Evolutionary conservation across 2,329 filamentous ascomycete genomes (phyloP), one percentile per base, ranked within the genome.

Genomic region (Diaporthe vaccinii): DNA sequence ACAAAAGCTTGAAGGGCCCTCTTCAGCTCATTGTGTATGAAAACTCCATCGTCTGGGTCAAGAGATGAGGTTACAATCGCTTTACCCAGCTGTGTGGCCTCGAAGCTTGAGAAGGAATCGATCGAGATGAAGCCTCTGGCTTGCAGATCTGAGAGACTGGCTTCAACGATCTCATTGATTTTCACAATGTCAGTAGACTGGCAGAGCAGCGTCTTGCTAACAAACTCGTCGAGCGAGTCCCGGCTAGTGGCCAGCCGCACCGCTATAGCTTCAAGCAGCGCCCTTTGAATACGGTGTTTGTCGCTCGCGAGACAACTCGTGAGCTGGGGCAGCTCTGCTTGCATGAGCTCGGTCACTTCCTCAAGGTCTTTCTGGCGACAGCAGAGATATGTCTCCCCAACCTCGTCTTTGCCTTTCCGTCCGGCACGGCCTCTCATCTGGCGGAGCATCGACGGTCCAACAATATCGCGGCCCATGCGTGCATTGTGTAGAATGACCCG

Each of bases 401-500:
- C 85, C 69, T 94, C 92, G 73, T 94, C 93, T 80, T 95, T 95
- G 67, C 94, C 94, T 83, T 95, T 95, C 72, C 94, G 89, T 9
- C 94, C 94, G 28, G 94, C 94, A 76, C 94, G 89, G 3, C 94
- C 94, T 80, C 93, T 90, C 94, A 95, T 96, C 83, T 96, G 94
- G 67, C 93, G 90, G 82, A 96, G 86, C 92, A 96, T 94, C 5
- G 93, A 91, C 17, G 94, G 93, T 0, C 93, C 93, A n/a, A 95
- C 90, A 65, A 95, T 85, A 61, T 95, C 93, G 71, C 92, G 88
- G 0, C 94, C 94, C 93, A 95, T 95, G 55, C 92, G 89, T 41
- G 92, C 93, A 76, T 91, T 93, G 80, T 95, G 93, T 36, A 94
- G 87, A 75, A 96, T 94, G 0, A 96, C 94, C 78, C 94, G 87